Evolutionary conservation across 2,329 filamentous ascomycete species (phyloP).

Genomic region (Sphaceloma murrayae): DNA sequence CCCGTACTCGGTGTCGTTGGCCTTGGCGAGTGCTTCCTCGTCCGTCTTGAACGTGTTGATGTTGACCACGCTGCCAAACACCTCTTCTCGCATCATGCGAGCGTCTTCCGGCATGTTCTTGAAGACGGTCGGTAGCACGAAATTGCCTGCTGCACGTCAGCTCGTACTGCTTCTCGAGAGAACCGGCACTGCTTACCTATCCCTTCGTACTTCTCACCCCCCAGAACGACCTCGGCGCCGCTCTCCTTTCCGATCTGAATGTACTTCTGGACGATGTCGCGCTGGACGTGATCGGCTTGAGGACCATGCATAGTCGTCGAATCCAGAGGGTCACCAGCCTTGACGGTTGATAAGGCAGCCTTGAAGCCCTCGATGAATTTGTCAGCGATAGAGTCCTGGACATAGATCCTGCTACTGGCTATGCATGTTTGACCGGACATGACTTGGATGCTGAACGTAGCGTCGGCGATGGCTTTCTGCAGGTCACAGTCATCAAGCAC

Average conservation of each 20-base stretch:
- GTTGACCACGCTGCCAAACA: conserved; percentile 33
- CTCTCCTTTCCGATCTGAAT: conserved; percentile 29
- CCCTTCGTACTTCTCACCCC: conserved; percentile 8
- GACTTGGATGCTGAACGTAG: conserved; percentile 41
- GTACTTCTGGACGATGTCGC: conserved; percentile 38
- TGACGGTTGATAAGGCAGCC: conserved; percentile 26
- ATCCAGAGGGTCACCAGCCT: conserved; percentile 25
- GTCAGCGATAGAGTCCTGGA: conserved; percentile 43
- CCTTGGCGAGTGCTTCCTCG: conserved; percentile 29
- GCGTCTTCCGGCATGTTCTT: conserved; percentile 35
- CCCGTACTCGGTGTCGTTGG: conserved; percentile 33
- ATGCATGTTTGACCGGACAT: conserved; percentile 52
- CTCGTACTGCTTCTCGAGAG: not conserved
- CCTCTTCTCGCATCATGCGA: conserved; percentile 29
- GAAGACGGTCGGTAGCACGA: conserved; percentile 41
- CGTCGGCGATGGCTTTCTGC: conserved; percentile 27
- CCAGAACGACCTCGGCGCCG: conserved; percentile 1
- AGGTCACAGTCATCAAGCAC: conserved; percentile 29
- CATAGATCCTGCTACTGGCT: conserved; percentile 48
- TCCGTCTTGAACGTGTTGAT: conserved; percentile 31
- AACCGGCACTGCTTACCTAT: conserved; percentile 3
- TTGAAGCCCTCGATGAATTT: conserved; percentile 36
- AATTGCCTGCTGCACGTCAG: conserved; percentile 29
- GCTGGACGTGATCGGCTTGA: conserved; percentile 43
- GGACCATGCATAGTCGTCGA: conserved; percentile 35